Base-by-base conservation (phyloP, 1,139 yeast genomes). In the Schizosaccharomyces versatilis region DNA sequence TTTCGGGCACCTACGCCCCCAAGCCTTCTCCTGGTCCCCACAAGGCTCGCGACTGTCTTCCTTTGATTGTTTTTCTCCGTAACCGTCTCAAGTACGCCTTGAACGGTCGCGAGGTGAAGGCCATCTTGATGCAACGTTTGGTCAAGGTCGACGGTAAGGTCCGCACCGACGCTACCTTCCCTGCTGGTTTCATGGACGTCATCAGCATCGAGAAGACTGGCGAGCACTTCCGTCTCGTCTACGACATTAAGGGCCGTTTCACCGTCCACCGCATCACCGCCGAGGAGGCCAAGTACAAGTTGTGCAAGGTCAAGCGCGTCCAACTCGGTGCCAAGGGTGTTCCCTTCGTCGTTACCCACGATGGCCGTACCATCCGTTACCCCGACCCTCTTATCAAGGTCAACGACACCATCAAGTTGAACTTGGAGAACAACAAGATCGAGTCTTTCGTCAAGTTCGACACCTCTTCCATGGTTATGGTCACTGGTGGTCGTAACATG, bases 11-110 rank as follows among this genome's bases (percentile, higher is more conserved):
- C 71, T 90, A 90, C 74, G 98, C 98, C 66, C 98, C 98, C 78
- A 88, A 97, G 80, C 95, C 97, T 71, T 85, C 96, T 63, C 82
- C 95, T 66, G 98, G 98, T 79, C 98, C 98, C 72, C 98, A 90
- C 82, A 90, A 90, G 78, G 81, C 88, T 75, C 83, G 98, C 77
- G 98, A 90, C 79, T 90, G 96, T 60, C 83, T 90, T 71, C 98
- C 98, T 72, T 82, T 90, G 76, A 80, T 90, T 70, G 90, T 90
- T 67, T 90, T 90, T 80, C 78, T 90, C 72, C 86, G 98, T 81
- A 90, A 90, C 94, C 86, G 97, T 80, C 81, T 90, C 73, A 90
- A 88, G 88, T 90, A 90, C 74, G 97, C 97, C 66, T 81, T 90
- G 73, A 90, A 90, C 81, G 97, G 96, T 71, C 88, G 96, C 77